Percentiles rank a stretch among this genome's conserved stretches.
These are phyloP conservation scores for Cladosporium sp. DNA, from an alignment of 2,329 filamentous ascomycete species.

Conservation along the genomic window DNA sequence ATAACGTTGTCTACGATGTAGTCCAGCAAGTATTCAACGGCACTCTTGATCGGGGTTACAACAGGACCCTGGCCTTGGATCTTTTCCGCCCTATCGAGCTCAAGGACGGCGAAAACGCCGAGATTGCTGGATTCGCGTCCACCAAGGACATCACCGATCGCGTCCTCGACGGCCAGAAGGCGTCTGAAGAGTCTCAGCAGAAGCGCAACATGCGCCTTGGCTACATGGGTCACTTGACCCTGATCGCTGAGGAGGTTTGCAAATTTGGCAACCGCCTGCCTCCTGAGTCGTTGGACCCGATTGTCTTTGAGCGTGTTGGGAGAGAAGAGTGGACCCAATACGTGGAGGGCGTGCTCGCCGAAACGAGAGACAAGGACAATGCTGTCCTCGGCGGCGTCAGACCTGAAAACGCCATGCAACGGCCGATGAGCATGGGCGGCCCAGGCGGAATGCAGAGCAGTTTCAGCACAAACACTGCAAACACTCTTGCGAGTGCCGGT, in stretches of 20 bases:
- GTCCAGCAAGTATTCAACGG: constrained; percentile 99
- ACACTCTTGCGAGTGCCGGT: constrained; percentile 70
- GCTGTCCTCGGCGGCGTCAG: constrained; percentile 94
- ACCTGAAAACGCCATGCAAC: constrained; percentile 80
- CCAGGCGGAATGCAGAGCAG: constrained; percentile 39
- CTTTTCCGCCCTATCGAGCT: constrained; percentile 53
- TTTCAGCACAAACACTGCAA: constrained; percentile 42
- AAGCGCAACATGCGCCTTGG: constrained; percentile 85
- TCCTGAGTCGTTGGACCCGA: constrained; percentile 75
- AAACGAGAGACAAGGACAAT: constrained; percentile 92
- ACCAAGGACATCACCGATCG: constrained; percentile 81
- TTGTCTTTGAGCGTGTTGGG: constrained; percentile 82
- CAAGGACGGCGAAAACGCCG: constrained; percentile 16
- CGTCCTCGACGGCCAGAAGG: constrained; percentile 83
- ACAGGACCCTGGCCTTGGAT: constrained; percentile 81
- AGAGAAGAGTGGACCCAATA: constrained; percentile 89
- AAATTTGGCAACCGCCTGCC: constrained; percentile 96
- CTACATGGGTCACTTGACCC: constrained; percentile 95
- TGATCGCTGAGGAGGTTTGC: constrained; percentile 96
- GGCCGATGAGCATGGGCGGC: constrained; percentile 34
- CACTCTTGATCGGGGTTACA: constrained; percentile 92
- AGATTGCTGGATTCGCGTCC: constrained; percentile 42
- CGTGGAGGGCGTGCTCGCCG: constrained; percentile 84
- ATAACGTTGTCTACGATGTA: constrained; percentile 98
- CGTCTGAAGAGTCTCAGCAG: constrained; percentile 78